phyloP scores from a whole-genome alignment of 2,329 filamentous ascomycete species.

The Fusarium palustre region DNA sequence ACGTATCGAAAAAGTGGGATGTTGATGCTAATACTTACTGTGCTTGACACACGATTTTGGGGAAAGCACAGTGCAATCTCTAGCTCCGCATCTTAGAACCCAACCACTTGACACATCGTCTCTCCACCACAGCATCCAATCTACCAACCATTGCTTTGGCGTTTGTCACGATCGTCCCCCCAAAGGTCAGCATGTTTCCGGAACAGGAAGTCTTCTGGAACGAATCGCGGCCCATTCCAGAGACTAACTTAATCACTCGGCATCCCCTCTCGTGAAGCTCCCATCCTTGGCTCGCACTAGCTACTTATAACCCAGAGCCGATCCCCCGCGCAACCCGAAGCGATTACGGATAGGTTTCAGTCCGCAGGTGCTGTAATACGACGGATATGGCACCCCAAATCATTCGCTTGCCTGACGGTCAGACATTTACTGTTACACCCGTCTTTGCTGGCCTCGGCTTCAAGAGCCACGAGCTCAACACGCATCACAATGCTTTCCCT shows the following conservation, averaged over 20 bases:
- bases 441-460: conserved; percentile 94
- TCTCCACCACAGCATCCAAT: conserved; percentile 44
- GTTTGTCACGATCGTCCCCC: conserved; percentile 49
- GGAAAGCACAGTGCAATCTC: not conserved
- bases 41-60: not conserved
- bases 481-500: conserved; percentile 78
- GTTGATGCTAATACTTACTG: conserved; percentile 5
- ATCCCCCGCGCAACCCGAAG: conserved; percentile 40
- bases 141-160: conserved; percentile 43
- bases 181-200: conserved; percentile 44
- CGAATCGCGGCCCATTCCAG: conserved; percentile 37
- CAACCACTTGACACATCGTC: conserved; percentile 14
- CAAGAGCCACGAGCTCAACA: conserved; percentile 81
- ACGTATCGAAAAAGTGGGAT: conserved; percentile 23
- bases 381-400: conserved; percentile 55
- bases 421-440: conserved; percentile 81
- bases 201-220: conserved; percentile 47
- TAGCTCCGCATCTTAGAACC: conserved; percentile 13
- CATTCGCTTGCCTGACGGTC: conserved; percentile 87
- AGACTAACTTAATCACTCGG: conserved; percentile 17
- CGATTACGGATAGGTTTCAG: conserved; percentile 24
- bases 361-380: not conserved
- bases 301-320: conserved; percentile 44
- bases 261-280: conserved; percentile 12
- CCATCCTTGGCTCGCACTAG: conserved; percentile 15